Base-by-base conservation (phyloP, 163 green algal genomes). In the Trebouxia gelatinosa region DNA sequence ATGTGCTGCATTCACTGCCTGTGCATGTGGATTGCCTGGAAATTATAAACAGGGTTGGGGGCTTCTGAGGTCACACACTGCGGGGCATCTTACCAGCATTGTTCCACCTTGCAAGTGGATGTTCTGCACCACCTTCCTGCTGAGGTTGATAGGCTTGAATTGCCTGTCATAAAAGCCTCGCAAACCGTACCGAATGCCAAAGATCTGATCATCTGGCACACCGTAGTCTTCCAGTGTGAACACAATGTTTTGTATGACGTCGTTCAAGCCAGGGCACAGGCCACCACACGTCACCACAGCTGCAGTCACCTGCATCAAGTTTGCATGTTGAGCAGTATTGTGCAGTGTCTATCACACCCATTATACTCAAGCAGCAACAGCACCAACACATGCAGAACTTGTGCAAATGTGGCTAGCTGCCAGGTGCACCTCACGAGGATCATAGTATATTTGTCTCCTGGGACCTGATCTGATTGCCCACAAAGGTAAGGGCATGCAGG, bases 251-350 rank as follows among this genome's bases (percentile, higher is more conserved):
- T 96, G 90, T 7, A 97, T 85, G 32, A 99, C 95, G 79, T 98
- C 94, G 78, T 99, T 99, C 37, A 99, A 87, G 3, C 96, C 96
- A 13, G 96, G 96, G 82, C 96, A 99, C 57, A 99, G 89, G 0
- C 96, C 96, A 9, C 96, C 96, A 80, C 94, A 98, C 3, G 95
- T 98, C 23, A 98, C 94, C 13, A 98, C 92, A 1, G 94, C 94
- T 21, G 95, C 94, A 28, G 86, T 92, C 28, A 98, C 94, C 84
- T 94, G 86, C 65, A 77, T n/a, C n/a, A n/a, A n/a, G n/a, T n/a
- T n/a, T n/a, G n/a, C n/a, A n/a, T n/a, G n/a, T n/a, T n/a, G n/a
- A n/a, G n/a, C n/a, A 16, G 16, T 31, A 48, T 1, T 6, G 40
- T 23, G 23, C 5, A 2, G 23, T 46, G 3, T 32, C 11, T 54